These are phyloP conservation scores for Alternaria sp. DNA, from an alignment of 2,329 filamentous ascomycete genomes.

Conservation along the genomic window DNA sequence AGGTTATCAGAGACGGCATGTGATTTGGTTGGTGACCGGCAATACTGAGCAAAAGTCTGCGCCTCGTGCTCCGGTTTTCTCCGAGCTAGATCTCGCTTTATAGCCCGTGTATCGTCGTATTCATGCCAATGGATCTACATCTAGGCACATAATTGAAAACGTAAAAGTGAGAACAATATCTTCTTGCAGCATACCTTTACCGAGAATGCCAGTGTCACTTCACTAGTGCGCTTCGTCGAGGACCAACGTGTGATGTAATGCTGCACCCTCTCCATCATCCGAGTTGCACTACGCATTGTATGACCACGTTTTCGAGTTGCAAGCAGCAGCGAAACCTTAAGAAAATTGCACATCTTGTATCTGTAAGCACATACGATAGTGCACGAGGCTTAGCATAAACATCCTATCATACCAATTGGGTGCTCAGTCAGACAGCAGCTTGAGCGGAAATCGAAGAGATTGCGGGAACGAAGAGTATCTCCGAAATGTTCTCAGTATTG, in stretches of 20 bases:
- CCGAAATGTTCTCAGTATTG: no score
- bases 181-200: background rate
- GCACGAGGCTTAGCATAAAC: no score
- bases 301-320: background rate
- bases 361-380: no score
- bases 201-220: background rate
- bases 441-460: no score
- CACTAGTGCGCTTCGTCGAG: background rate
- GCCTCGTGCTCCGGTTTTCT: rapidly evolving
- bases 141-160: background rate
- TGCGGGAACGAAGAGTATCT: no score
- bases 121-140: background rate
- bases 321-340: background rate
- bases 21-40: background rate
- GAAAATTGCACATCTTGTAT: background rate
- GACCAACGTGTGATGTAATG: background rate
- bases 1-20: conserved; percentile 16
- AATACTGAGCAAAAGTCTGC: rapidly evolving
- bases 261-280: background rate
- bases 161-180: background rate
- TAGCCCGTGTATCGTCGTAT: background rate
- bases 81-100: background rate
- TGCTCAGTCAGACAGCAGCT: no score
- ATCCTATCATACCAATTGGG: no score
- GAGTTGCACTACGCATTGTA: background rate